Evolutionary conservation across 345 rosid species (phyloP).

Genomic region (Lepidium africanum): DNA sequence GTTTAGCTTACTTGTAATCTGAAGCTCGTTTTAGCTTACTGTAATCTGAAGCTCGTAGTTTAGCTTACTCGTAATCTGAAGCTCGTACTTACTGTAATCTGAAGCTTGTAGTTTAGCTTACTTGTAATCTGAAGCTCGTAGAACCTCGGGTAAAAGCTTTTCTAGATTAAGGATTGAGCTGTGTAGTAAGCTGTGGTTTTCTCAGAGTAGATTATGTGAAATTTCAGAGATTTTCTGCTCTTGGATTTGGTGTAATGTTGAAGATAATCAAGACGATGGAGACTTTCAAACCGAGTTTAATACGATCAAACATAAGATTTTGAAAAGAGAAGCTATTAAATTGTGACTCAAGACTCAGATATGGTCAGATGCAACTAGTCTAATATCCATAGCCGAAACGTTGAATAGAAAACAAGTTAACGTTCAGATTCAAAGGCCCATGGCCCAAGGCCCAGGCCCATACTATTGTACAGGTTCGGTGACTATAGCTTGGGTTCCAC

Average conservation of each 20-base stretch:
- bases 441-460: conserved; percentile 9
- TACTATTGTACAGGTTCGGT: not conserved
- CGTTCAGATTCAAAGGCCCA: not conserved
- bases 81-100: too few species aligned
- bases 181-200: not conserved
- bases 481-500: conserved; percentile 15
- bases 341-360: not conserved
- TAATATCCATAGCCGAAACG: not conserved
- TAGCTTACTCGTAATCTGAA: too few species aligned
- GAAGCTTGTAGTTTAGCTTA: not conserved
- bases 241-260: not conserved
- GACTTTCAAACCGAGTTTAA: not conserved
- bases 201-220: not conserved
- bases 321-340: not conserved
- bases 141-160: not conserved
- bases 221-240: not conserved
- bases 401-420: not conserved
- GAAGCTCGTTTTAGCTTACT: too few species aligned
- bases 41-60: too few species aligned
- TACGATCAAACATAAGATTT: not conserved
- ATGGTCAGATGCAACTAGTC: not conserved
- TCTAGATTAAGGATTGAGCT: not conserved
- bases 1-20: too few species aligned
- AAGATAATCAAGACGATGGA: not conserved
- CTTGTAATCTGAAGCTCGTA: not conserved